Base-by-base conservation (phyloP, 2,329 filamentous ascomycete species). In the Pseudopithomyces maydicus region DNA sequence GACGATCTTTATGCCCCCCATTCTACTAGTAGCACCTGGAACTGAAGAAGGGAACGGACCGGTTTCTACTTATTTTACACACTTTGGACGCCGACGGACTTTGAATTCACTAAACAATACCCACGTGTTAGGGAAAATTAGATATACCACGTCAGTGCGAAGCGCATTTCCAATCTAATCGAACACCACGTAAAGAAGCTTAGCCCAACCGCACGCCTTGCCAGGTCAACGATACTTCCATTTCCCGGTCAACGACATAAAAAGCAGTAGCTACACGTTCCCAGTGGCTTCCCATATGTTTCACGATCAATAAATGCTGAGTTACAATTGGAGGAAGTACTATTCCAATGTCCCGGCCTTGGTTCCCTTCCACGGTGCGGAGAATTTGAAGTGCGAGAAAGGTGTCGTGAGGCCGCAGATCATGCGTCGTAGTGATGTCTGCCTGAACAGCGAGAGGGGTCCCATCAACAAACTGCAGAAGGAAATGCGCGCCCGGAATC, bases 231-330 rank as follows among this genome's bases (percentile, higher is more conserved):
- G 20, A 23, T 11, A 57, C 11, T 4, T 54, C 38, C 15, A 14
- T 39, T 38, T 44, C 14, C 8, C 46, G 29, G 33, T 51, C 56
- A 19, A 51, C n/a, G n/a, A 41, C 35, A 26, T 42, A 58, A 17
- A 46, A 43, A 14, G 38, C 56, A 29, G 46, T 36, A n/a, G 56
- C 56, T 22, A 58, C 56, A 19, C 56, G 56, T 42, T 58, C 56
- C 56, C 56, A 58, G 32, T 52, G 42, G n/a, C 26, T 26, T 41
- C 47, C 52, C 42, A 38, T 38, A n/a, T 58, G 11, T 26, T 50
- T 23, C 20, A 52, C 29, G 23, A 58, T 55, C 23, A 58, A 17
- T 5, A 58, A 19, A 41, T 55, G 56, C n/a, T 58, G 52, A 5
- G 33, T 48, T 1, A 23, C 15, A 19, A 26, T 39, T 23, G 42